Conservation (phyloP, 352 stramenopile species). For the Phytophthora pluvialis region DNA sequence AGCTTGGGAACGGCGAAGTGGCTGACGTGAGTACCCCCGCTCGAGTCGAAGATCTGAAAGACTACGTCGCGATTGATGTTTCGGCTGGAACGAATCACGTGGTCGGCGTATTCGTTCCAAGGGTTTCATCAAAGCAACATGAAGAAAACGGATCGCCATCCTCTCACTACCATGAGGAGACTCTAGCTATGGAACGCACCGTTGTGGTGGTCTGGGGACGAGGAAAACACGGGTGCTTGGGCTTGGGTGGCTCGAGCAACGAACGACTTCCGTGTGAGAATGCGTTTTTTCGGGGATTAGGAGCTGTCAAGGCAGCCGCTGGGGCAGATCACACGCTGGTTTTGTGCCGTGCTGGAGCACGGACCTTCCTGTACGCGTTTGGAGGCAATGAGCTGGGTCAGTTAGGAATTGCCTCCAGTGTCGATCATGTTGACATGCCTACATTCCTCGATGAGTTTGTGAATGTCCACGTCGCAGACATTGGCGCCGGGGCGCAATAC, state of each 20-base stretch:
- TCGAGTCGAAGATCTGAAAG: conserved; percentile 32
- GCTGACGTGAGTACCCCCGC: conserved; percentile 25
- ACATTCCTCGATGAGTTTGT: conserved; percentile 62
- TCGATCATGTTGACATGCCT: conserved; percentile 61
- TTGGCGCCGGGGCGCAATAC: conserved; percentile 62
- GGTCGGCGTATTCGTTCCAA: conserved; percentile 51
- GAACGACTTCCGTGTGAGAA: conserved; percentile 49
- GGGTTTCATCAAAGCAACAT: not conserved
- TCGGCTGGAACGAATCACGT: conserved; percentile 58
- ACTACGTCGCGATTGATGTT: conserved; percentile 49
- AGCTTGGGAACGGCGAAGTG: conserved; percentile 55
- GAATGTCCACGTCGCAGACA: conserved; percentile 37
- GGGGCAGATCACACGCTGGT: conserved; percentile 76
- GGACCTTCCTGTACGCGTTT: conserved; percentile 73
- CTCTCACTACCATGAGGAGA: not conserved
- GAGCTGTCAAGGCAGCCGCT: conserved; percentile 46
- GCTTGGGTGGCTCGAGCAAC: conserved; percentile 48
- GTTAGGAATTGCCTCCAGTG: conserved; percentile 52
- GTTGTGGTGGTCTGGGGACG: conserved; percentile 63
- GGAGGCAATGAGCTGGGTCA: conserved; percentile 72
- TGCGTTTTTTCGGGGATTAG: conserved; percentile 67
- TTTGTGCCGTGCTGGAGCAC: conserved; percentile 44
- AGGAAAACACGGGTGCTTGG: conserved; percentile 52
- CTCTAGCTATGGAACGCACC: conserved; percentile 31
- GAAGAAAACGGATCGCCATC: not conserved